phyloP scores from a whole-genome alignment of 768 basidiomycete species.

The Rhodotorula taiwanensis region DNA sequence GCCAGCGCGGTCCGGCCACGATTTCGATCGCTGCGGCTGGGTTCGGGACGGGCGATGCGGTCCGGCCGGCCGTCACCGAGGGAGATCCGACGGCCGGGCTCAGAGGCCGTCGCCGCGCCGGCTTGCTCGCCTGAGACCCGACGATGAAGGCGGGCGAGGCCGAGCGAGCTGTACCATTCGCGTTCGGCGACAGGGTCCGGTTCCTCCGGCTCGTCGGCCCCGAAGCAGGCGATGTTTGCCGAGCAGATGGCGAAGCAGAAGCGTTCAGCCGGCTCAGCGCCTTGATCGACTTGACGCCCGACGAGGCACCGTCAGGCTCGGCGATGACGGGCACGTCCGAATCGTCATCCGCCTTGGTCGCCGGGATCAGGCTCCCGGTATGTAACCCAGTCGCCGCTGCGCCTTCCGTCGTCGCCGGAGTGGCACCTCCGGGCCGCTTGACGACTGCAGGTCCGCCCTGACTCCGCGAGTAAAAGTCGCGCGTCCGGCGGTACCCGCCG shows the following conservation, averaged over 20 bases:
- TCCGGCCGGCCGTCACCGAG: neutral
- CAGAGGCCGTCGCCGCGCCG: neutral
- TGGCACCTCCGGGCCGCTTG: neutral
- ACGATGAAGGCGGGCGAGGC: conserved; percentile 1
- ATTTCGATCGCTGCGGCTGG: neutral
- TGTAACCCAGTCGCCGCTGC: too few relatives aligned
- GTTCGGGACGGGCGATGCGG: conserved; percentile 8
- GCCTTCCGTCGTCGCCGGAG: too few relatives aligned
- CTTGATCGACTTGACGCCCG: too few relatives aligned
- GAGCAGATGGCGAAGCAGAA: too few relatives aligned
- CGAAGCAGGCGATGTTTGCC: too few relatives aligned
- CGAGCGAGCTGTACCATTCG: neutral
- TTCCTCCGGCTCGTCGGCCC: neutral
- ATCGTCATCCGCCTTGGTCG: neutral
- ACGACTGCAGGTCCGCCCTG: conserved; percentile 16
- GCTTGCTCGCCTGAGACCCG: neutral
- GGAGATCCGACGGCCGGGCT: neutral
- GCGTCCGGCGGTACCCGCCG: conserved; percentile 19
- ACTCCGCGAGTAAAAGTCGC: conserved; percentile 15
- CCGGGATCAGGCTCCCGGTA: neutral
- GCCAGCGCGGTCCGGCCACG: neutral
- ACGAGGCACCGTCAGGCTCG: too few relatives aligned
- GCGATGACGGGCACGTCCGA: neutral
- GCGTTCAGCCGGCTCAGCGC: too few relatives aligned
- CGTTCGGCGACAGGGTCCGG: neutral